Percentiles rank a stretch among this genome's conserved stretches.
These are phyloP conservation scores for Thyridium curvatum DNA, from an alignment of 2,329 filamentous ascomycete species.

Conservation along the genomic window DNA sequence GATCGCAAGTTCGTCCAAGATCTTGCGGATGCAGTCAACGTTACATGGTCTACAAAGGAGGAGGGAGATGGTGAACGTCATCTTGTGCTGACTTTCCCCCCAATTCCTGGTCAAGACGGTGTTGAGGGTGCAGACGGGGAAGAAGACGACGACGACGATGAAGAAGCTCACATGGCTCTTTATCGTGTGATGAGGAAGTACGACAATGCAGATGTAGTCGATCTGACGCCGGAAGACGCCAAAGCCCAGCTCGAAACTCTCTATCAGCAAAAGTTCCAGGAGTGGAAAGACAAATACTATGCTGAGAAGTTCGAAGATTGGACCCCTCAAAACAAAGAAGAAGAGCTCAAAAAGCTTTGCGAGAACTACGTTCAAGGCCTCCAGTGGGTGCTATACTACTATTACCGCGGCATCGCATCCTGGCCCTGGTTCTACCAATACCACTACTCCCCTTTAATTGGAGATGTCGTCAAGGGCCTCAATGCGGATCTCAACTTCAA, in stretches of 20 bases:
- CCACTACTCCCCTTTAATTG: constrained; percentile 94
- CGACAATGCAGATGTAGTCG: constrained; percentile 81
- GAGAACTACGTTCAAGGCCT: constrained; percentile 97
- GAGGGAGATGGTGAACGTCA: constrained; percentile 49
- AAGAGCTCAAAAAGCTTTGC: constrained; percentile 72
- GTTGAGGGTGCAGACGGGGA: constrained; percentile 35
- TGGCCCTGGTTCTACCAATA: constrained; percentile 99
- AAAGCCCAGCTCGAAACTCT: constrained; percentile 73
- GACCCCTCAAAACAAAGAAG: constrained; percentile 67
- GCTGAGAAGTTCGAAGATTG: constrained; percentile 80
- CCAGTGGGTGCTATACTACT: constrained; percentile 98
- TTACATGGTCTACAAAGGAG: constrained; percentile 52
- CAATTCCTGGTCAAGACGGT: constrained; percentile 18
- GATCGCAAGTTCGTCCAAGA: constrained; percentile 94
- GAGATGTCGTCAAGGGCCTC: constrained; percentile 83
- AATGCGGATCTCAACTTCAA: constrained; percentile 85
- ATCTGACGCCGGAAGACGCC: constrained; percentile 72
- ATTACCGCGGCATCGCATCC: constrained; percentile 92
- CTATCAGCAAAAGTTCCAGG: constrained; percentile 83
- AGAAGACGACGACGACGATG: constrained; percentile 68
- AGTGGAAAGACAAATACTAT: constrained; percentile 96
- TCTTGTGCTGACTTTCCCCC: constrained; percentile 44
- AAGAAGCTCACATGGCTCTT: constrained; percentile 78
- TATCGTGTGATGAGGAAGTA: constrained; percentile 83
- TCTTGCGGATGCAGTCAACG: constrained; percentile 58